Conservation (phyloP, 305 asterid genomes). For the Solanum chacoense region DNA sequence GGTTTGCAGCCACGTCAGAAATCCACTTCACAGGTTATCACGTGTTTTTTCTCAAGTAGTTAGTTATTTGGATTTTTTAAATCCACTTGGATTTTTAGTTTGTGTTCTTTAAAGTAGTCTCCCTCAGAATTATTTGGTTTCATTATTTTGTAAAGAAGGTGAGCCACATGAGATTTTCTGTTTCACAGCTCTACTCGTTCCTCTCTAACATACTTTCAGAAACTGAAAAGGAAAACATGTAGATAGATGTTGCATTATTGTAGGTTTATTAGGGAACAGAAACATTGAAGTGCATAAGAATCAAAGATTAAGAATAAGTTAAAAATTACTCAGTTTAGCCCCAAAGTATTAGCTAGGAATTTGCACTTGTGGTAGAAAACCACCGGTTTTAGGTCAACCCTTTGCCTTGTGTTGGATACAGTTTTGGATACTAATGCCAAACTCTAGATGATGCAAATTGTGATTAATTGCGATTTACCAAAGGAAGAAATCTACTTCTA, state of each 20-base stretch:
- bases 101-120: not conserved
- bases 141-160: not conserved
- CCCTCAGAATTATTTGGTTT: not conserved
- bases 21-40: slow-evolving; percentile 41
- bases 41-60: not conserved
- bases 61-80: not conserved
- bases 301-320: not conserved
- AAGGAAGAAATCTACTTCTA: slow-evolving; percentile 5
- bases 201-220: not conserved
- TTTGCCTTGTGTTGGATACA: not conserved
- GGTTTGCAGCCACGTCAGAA: slow-evolving; percentile 36
- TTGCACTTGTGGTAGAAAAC: not conserved
- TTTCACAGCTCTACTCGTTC: not conserved
- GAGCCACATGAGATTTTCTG: not conserved
- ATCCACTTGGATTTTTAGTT: not conserved
- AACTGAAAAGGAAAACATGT: not conserved
- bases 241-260: not conserved
- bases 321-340: not conserved
- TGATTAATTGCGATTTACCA: not conserved
- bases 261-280: not conserved
- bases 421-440: not conserved
- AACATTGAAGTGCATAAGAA: not conserved
- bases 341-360: not conserved
- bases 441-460: not conserved
- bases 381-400: not conserved